Conservation (phyloP, 257 asterid species). For the Fraxinus excelsior region DNA sequence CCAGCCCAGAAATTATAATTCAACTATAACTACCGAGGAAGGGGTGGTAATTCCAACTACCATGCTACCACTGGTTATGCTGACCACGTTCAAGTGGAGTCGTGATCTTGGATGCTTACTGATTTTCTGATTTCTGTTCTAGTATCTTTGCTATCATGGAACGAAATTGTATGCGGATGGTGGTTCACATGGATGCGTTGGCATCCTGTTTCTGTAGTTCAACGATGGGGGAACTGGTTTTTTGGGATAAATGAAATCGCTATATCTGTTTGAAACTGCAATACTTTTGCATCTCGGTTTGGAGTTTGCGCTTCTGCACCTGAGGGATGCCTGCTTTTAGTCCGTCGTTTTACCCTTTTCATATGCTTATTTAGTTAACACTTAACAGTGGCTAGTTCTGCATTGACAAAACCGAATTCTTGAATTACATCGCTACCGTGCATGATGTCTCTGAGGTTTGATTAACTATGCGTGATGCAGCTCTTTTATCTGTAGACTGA, state of each 20-base stretch:
- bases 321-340: background rate
- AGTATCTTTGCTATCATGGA: background rate
- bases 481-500: background rate
- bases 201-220: conserved; percentile 32
- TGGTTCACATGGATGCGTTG: conserved; percentile 28
- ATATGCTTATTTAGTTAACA: background rate
- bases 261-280: conserved; percentile 21
- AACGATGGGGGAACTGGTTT: conserved; percentile 13
- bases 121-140: background rate
- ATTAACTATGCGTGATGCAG: background rate
- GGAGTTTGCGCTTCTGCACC: background rate
- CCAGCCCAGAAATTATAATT: conserved; percentile 56
- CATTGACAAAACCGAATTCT: background rate
- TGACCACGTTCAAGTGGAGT: conserved; percentile 45
- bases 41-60: conserved; percentile 53
- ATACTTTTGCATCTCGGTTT: background rate
- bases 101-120: conserved; percentile 30
- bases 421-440: background rate
- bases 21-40: conserved; percentile 55
- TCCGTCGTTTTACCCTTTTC: background rate
- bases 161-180: background rate
- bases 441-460: background rate
- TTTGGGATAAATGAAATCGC: conserved; percentile 18
- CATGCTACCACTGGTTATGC: conserved; percentile 34
- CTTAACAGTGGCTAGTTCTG: background rate